Base-by-base conservation (phyloP, 2,329 filamentous ascomycete genomes). In the Microdochium bolleyi region DNA sequence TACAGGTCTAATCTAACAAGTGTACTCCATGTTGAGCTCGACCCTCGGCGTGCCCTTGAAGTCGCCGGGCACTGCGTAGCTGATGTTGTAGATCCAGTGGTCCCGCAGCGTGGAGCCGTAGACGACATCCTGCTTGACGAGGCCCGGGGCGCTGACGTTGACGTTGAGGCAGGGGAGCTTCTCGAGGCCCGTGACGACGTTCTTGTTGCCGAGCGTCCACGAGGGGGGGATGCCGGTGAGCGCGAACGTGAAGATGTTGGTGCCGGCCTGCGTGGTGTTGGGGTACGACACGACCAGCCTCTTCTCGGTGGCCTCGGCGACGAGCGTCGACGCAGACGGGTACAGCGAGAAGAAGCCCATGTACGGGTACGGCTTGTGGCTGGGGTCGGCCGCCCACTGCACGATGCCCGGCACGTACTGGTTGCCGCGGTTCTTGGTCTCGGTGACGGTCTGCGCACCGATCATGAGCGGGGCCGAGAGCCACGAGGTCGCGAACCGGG, bases 381-480 rank as follows among this genome's bases (percentile, higher is more conserved):
- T 49, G 13, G 66, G 63, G 50, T 75, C 72, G 1, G 67, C 62
- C 10, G 71, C 71, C 73, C 73, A 76, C 56, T 75, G 73, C 1
- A 73, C 71, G 32, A 74, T 72, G 3, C 72, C 71, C 2, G 73
- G 73, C 0, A 73, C 70, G 53, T 70, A 73, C 58, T 73, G 70
- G 27, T 69, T 56, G 1, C 70, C 68, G 5, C 72, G 61, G 56
- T 68, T 69, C 21, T 56, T 58, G 1, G 61, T 63, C 58, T 75
- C 71, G 4, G 61, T 62, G 1, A 74, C 61, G 19, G 64, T 54
- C 57, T 71, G 55, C 0, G 61, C 71, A 1, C 73, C 73, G 19
- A 74, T 69, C 72, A 75, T 75, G 44, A 75, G 57, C 9, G 65
- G 58, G 3, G 70, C 63, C 38, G 68, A 71, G 22, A 75, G 49